Conservation (phyloP, 2,329 filamentous ascomycete genomes). For the Colletotrichum eleusines region DNA sequence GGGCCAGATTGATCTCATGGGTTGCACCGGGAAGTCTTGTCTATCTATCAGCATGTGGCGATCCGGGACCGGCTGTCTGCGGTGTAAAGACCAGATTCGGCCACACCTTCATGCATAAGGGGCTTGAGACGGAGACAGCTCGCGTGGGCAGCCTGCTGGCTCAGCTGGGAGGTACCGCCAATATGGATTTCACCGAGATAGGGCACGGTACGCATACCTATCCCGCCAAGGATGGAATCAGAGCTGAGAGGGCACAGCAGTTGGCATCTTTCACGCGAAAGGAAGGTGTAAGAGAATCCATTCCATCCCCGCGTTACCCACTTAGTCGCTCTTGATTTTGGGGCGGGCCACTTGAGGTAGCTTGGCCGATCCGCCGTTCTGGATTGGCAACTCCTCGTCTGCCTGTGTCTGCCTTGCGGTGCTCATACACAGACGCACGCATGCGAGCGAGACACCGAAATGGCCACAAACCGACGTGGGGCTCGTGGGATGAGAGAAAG, state of each 20-base stretch:
- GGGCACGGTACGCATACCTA: slow-evolving; percentile 27
- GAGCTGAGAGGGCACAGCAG: slow-evolving; percentile 23
- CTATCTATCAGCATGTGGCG: slow-evolving; percentile 37
- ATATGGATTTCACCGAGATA: slow-evolving; percentile 26
- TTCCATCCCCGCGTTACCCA: slow-evolving; percentile 38
- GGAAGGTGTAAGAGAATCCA: slow-evolving; percentile 40
- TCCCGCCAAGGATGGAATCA: slow-evolving; percentile 30
- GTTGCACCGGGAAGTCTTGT: slow-evolving; percentile 26
- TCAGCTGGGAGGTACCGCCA: background rate
- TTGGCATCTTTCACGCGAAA: slow-evolving; percentile 40
- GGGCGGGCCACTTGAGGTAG: slow-evolving; percentile 11
- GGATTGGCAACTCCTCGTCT: slow-evolving; percentile 12
- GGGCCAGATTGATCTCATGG: slow-evolving; percentile 15
- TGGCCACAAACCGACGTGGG: background rate
- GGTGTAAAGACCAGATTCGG: slow-evolving; percentile 17
- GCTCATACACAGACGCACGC: background rate
- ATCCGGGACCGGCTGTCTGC: slow-evolving; percentile 24
- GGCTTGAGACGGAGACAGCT: background rate
- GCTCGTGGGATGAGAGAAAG: background rate
- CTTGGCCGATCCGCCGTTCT: slow-evolving; percentile 29
- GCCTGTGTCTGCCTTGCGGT: background rate
- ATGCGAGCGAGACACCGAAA: background rate
- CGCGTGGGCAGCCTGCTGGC: slow-evolving; percentile 4
- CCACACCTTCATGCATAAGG: background rate
- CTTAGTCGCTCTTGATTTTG: slow-evolving; percentile 22